Conservation (phyloP, 257 asterid species). For the Salvia miltiorrhiza region DNA sequence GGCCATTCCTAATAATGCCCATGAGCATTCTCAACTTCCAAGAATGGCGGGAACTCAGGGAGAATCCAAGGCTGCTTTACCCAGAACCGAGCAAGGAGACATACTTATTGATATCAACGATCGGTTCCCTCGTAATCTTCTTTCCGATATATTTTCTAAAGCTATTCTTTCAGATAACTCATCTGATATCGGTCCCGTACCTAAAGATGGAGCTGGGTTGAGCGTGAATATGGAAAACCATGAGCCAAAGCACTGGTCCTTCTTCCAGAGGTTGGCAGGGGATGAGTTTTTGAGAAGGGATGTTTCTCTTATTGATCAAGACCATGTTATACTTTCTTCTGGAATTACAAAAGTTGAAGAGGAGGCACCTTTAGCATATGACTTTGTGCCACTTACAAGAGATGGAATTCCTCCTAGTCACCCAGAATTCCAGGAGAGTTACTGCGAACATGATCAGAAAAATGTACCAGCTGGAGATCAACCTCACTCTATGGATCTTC, state of each 20-base stretch:
- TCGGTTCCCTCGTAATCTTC: conserved; percentile 84
- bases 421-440: conserved; percentile 37
- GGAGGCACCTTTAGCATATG: conserved; percentile 52
- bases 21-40: conserved; percentile 43
- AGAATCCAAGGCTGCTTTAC: conserved; percentile 38
- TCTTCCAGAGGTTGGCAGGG: conserved; percentile 86
- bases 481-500: conserved; percentile 37
- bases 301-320: conserved; percentile 89
- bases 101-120: conserved; percentile 90
- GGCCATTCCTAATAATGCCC: conserved; percentile 34
- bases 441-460: conserved; percentile 38
- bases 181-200: conserved; percentile 49
- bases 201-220: conserved; percentile 66
- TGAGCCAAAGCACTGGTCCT: conserved; percentile 93
- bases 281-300: conserved; percentile 75
- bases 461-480: conserved; percentile 37
- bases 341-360: conserved; percentile 59
- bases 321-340: conserved; percentile 58
- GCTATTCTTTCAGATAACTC: conserved; percentile 62
- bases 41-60: conserved; percentile 35
- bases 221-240: conserved; percentile 83
- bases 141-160: conserved; percentile 80
- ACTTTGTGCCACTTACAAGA: conserved; percentile 42
- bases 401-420: conserved; percentile 43
- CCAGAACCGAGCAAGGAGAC: conserved; percentile 66